These are phyloP conservation scores for Fusarium beomiforme DNA, from an alignment of 2,329 filamentous ascomycete genomes.

Conservation along the genomic window DNA sequence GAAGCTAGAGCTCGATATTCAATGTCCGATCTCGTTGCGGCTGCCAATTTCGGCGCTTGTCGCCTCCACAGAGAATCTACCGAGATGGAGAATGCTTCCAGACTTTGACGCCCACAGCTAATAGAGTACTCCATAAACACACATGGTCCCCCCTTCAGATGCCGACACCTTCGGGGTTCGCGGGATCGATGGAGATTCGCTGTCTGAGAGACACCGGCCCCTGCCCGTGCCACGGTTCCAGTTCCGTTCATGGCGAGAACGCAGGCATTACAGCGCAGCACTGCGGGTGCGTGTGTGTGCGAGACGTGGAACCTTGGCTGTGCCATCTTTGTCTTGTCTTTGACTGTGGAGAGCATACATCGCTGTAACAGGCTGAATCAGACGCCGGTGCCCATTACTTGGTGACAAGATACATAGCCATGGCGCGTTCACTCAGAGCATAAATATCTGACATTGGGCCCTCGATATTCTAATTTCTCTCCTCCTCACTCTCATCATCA, in stretches of 20 bases:
- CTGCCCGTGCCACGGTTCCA: slow-evolving; percentile 30
- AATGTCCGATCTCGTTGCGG: slow-evolving; percentile 9
- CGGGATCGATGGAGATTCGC: slow-evolving; percentile 43
- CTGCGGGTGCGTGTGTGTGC: slow-evolving; percentile 8
- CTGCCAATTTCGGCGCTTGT: slow-evolving; percentile 12
- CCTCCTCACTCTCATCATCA: slow-evolving; percentile 34
- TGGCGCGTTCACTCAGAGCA: slow-evolving; percentile 32
- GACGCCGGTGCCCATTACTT: slow-evolving; percentile 19
- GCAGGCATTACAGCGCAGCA: slow-evolving; percentile 15
- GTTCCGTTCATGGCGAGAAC: slow-evolving; percentile 27
- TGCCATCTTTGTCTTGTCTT: slow-evolving; percentile 4
- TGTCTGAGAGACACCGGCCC: slow-evolving; percentile 19
- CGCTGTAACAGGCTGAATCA: slow-evolving; percentile 26
- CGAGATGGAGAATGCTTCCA: slow-evolving; percentile 17
- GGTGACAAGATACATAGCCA: slow-evolving; percentile 21
- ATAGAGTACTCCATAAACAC: slow-evolving; percentile 13
- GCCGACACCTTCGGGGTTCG: slow-evolving; percentile 42
- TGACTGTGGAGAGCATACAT: slow-evolving; percentile 5
- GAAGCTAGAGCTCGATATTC: background rate
- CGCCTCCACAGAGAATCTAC: background rate
- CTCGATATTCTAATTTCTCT: slow-evolving; percentile 21
- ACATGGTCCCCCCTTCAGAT: slow-evolving; percentile 21
- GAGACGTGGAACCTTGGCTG: slow-evolving; percentile 38
- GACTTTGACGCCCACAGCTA: slow-evolving; percentile 12
- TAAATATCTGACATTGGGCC: slow-evolving; percentile 41